A percentile compares a stretch with the other conserved stretches of the same genome.
Evolutionary conservation across 2,329 filamentous ascomycete genomes (phyloP).

Genomic region (Botrytis tulipae): DNA sequence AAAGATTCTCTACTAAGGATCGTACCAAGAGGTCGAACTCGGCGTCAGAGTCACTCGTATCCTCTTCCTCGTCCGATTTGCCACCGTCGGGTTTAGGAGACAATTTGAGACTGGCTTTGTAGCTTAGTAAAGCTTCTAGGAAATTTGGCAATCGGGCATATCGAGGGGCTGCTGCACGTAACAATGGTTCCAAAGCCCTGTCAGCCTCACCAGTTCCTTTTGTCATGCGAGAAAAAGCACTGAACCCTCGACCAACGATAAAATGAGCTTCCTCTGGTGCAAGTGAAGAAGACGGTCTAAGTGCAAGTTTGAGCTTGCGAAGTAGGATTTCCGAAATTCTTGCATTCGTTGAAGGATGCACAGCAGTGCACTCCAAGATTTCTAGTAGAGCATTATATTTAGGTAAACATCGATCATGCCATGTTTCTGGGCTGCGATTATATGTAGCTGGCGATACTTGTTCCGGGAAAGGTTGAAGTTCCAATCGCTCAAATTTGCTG

Average conservation of each 20-base stretch:
- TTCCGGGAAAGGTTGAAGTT: slow-evolving; percentile 63
- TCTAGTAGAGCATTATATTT: slow-evolving; percentile 67
- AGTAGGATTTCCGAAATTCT: slow-evolving; percentile 65
- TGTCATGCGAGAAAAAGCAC: slow-evolving; percentile 67
- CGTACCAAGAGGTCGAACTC: slow-evolving; percentile 61
- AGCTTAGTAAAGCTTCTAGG: slow-evolving; percentile 59
- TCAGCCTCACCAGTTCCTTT: slow-evolving; percentile 58
- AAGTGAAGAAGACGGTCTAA: slow-evolving; percentile 58
- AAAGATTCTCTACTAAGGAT: slow-evolving; percentile 70
- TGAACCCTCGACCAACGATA: slow-evolving; percentile 72
- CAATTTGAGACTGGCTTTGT: slow-evolving; percentile 43
- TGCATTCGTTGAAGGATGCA: slow-evolving; percentile 65
- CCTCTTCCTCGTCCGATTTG: slow-evolving; percentile 20
- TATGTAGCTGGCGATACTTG: slow-evolving; percentile 51
- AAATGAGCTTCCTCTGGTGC: slow-evolving; percentile 67
- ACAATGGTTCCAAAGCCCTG: slow-evolving; percentile 58
- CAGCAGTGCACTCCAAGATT: slow-evolving; percentile 58
- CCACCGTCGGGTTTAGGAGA: slow-evolving; percentile 18
- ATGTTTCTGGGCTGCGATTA: slow-evolving; percentile 59
- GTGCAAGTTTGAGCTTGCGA: slow-evolving; percentile 62
- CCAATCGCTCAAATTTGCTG: slow-evolving; percentile 64
- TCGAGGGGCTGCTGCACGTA: slow-evolving; percentile 63
- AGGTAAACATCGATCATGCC: slow-evolving; percentile 62
- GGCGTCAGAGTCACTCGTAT: slow-evolving; percentile 42
- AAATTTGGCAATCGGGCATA: slow-evolving; percentile 67